Conservation (phyloP, 1,284 basidiomycete species). For the Ceratobasidium papillatum region DNA sequence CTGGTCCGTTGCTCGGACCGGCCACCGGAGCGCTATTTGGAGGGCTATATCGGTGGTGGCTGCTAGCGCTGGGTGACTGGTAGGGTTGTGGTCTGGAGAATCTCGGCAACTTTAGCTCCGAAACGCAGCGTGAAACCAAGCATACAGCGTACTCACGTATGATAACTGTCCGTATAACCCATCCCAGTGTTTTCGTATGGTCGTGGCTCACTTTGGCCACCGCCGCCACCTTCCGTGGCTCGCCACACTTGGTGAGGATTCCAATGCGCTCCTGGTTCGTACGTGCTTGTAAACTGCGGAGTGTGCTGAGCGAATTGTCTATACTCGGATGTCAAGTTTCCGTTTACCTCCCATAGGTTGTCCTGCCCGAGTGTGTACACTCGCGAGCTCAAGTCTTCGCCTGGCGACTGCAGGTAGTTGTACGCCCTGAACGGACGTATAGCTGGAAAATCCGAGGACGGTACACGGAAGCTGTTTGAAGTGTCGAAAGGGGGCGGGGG, state of each 20-base stretch:
- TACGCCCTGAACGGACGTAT: slow-evolving; percentile 13
- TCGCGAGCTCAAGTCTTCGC: slow-evolving; percentile 16
- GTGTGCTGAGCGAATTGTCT: slow-evolving; percentile 5
- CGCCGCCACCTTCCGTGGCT: neutral
- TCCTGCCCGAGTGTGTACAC: slow-evolving; percentile 29
- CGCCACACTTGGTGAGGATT: slow-evolving; percentile 22
- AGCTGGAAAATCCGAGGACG: neutral
- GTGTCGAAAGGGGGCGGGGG: neutral
- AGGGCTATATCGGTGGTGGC: neutral
- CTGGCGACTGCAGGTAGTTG: slow-evolving; percentile 14
- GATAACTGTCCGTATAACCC: neutral
- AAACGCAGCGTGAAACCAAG: neutral
- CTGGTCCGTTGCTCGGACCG: slow-evolving; percentile 4
- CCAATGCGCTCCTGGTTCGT: neutral
- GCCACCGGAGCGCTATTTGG: neutral
- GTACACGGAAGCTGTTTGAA: neutral
- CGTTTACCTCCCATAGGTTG: slow-evolving; percentile 25
- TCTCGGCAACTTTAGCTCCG: neutral
- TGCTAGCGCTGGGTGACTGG: neutral
- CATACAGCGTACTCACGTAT: neutral
- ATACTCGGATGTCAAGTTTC: neutral
- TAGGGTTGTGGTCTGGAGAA: neutral
- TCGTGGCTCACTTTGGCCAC: slow-evolving; percentile 10
- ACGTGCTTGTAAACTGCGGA: slow-evolving; percentile 19
- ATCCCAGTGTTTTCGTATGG: neutral